Percentiles rank a stretch among this genome's conserved stretches.
phyloP scores from a whole-genome alignment of 495 filamentous ascomycete species.

The Aspergillus olivimuriae region DNA sequence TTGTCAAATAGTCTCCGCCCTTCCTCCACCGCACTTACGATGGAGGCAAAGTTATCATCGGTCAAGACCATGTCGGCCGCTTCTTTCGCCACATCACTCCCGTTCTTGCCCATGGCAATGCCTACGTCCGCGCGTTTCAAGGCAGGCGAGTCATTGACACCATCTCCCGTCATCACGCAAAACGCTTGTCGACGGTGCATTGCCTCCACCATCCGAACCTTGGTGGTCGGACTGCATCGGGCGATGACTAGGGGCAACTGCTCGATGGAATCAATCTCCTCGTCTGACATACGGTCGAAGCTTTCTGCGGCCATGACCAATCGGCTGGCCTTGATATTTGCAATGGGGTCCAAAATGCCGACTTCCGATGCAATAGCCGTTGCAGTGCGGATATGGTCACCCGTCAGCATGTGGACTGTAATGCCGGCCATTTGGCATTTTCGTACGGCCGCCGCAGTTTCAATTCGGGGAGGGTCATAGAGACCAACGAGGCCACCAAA shows the following conservation, averaged over 20 bases:
- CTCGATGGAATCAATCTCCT: constrained; percentile 54
- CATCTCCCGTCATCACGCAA: constrained; percentile 72
- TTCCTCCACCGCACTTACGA: constrained; percentile 67
- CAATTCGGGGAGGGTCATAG: constrained; percentile 64
- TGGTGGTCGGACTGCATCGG: constrained; percentile 62
- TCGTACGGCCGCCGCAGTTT: constrained; percentile 46
- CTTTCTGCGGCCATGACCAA: constrained; percentile 56
- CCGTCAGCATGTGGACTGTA: constrained; percentile 64
- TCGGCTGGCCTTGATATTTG: constrained; percentile 42
- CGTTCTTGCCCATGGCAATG: constrained; percentile 77
- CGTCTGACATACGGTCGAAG: constrained; percentile 56
- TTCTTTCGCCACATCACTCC: constrained; percentile 86
- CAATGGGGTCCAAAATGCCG: constrained; percentile 51
- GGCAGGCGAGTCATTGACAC: constrained; percentile 80
- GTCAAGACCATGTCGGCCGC: constrained; percentile 83
- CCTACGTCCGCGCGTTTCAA: constrained; percentile 74
- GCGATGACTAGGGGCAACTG: constrained; percentile 63
- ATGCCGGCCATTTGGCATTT: constrained; percentile 59
- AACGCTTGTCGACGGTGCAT: constrained; percentile 59
- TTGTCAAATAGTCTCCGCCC: constrained; percentile 72
- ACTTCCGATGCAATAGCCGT: constrained; percentile 57
- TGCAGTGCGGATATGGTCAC: constrained; percentile 58
- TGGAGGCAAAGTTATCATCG: constrained; percentile 80
- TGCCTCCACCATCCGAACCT: constrained; percentile 65
- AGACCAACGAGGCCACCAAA: constrained; percentile 57